phyloP scores from a whole-genome alignment of 2,329 filamentous ascomycete genomes.

The Stachybotrys elegans region DNA sequence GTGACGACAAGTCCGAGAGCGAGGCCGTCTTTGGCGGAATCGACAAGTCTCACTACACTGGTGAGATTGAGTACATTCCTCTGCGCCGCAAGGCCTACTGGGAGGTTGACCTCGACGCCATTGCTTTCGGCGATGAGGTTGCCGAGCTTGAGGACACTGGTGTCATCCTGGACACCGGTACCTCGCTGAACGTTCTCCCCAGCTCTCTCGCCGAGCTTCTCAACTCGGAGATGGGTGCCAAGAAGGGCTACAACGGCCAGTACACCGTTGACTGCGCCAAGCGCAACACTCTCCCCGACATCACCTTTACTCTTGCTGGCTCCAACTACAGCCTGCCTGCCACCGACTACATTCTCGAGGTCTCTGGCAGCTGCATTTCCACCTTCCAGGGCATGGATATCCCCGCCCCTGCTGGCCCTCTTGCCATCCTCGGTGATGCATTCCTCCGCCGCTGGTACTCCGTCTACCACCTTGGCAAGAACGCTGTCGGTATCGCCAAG shows the following conservation, averaged over 20 bases:
- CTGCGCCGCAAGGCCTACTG: constrained; percentile 98
- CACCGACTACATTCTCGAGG: constrained; percentile 92
- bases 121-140: constrained; percentile 79
- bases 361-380: constrained; percentile 93
- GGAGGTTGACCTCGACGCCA: constrained; percentile 94
- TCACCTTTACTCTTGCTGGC: constrained; percentile 85
- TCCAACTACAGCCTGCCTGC: constrained; percentile 88
- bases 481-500: constrained; percentile 83
- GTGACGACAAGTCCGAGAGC: constrained; percentile 66
- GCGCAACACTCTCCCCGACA: constrained; percentile 78
- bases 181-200: constrained; percentile 93
- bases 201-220: constrained; percentile 88
- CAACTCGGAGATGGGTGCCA: constrained; percentile 96
- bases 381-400: constrained; percentile 97
- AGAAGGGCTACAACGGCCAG: constrained; percentile 96
- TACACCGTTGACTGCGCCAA: constrained; percentile 89
- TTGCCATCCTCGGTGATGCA: constrained; percentile 90
- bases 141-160: constrained; percentile 92
- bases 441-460: constrained; percentile 88
- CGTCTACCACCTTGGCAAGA: constrained; percentile 89
- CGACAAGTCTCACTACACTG: constrained; percentile 73
- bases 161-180: constrained; percentile 96
- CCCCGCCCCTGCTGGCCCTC: constrained; percentile 79
- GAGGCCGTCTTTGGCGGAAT: constrained; percentile 88
- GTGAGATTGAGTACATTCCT: constrained; percentile 88